Conservation (phyloP, 768 basidiomycete species). For the Tricholoma bakamatsutake region DNA sequence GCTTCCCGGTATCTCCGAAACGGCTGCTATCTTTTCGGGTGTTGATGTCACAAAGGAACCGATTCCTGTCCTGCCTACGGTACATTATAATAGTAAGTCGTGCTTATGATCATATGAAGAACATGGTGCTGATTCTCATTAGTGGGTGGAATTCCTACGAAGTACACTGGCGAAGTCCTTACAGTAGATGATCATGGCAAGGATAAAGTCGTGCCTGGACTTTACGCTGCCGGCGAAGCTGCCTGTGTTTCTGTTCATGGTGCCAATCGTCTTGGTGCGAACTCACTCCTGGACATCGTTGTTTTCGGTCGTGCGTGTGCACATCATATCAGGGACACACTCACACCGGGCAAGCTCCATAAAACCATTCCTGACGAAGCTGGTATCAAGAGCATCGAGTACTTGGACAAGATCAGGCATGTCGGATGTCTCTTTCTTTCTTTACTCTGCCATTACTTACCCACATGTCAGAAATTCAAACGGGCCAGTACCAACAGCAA, state of each 20-base stretch:
- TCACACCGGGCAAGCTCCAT: slow-evolving; percentile 87
- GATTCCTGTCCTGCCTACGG: slow-evolving; percentile 96
- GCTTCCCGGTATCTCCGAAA: slow-evolving; percentile 98
- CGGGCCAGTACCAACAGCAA: slow-evolving; percentile 81
- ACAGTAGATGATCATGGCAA: slow-evolving; percentile 85
- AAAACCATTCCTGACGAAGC: slow-evolving; percentile 82
- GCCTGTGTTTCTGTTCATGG: slow-evolving; percentile 99
- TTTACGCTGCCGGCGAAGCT: slow-evolving; percentile 98
- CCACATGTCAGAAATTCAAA: slow-evolving; percentile 50
- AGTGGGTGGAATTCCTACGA: slow-evolving; percentile 99
- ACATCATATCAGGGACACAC: slow-evolving; percentile 90
- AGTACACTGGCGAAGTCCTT: slow-evolving; percentile 95
- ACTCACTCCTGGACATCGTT: slow-evolving; percentile 97
- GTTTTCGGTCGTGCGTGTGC: slow-evolving; percentile 99
- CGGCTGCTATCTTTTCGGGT: slow-evolving; percentile 96
- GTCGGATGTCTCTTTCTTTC: slow-evolving; percentile 1
- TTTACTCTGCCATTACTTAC: neutral
- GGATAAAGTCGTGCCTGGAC: slow-evolving; percentile 90
- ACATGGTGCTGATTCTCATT: slow-evolving; percentile 3
- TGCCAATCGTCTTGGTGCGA: slow-evolving; percentile 98
- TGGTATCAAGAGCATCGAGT: slow-evolving; percentile 78
- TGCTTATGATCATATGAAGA: neutral
- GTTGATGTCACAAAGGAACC: slow-evolving; percentile 99
- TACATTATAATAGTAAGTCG: slow-evolving; percentile 93
- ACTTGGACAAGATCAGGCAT: slow-evolving; percentile 81